These are phyloP conservation scores for Moesziomyces parantarcticus DNA, from an alignment of 1,284 basidiomycete species.

Conservation along the genomic window DNA sequence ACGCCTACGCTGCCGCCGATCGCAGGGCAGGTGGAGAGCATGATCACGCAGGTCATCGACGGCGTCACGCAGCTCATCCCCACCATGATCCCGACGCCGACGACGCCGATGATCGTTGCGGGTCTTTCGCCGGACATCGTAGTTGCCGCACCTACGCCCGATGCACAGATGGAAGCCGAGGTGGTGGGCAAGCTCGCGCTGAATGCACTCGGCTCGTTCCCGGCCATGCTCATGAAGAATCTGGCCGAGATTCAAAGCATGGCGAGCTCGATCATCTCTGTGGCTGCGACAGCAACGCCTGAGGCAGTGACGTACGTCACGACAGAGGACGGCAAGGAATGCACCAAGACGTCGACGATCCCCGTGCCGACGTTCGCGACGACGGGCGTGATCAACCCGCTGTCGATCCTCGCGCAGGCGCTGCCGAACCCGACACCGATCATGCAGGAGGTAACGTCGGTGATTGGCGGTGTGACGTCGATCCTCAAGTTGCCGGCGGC, in stretches of 20 bases:
- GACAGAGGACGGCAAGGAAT: slow-evolving; percentile 20
- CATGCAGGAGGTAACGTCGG: slow-evolving; percentile 23
- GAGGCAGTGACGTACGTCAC: slow-evolving; percentile 11
- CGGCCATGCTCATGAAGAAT: slow-evolving; percentile 25
- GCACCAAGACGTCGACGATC: slow-evolving; percentile 23
- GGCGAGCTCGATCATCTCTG: slow-evolving; percentile 13
- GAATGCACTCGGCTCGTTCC: slow-evolving; percentile 24
- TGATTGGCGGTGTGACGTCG: slow-evolving; percentile 25
- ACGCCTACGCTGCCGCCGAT: slow-evolving; percentile 19
- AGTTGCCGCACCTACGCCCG: slow-evolving; percentile 8
- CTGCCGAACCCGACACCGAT: slow-evolving; percentile 23
- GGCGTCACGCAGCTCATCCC: slow-evolving; percentile 37
- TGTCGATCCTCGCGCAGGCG: slow-evolving; percentile 18
- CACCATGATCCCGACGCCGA: slow-evolving; percentile 27
- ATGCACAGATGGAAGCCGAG: slow-evolving; percentile 4
- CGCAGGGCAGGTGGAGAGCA: slow-evolving; percentile 17
- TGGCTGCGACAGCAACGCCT: slow-evolving; percentile 10
- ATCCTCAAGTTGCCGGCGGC: slow-evolving; percentile 17
- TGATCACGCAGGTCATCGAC: slow-evolving; percentile 29
- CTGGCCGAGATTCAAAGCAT: slow-evolving; percentile 18
- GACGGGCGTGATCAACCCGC: slow-evolving; percentile 31
- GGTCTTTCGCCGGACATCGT: slow-evolving; percentile 3
- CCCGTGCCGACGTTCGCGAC: slow-evolving; percentile 10
- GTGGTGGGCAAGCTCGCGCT: slow-evolving; percentile 13
- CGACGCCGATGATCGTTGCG: slow-evolving; percentile 6